Evolutionary conservation across 257 asterid genomes (phyloP), one percentile per base, ranked within the genome.

Genomic region (Marsdenia floribunda): DNA sequence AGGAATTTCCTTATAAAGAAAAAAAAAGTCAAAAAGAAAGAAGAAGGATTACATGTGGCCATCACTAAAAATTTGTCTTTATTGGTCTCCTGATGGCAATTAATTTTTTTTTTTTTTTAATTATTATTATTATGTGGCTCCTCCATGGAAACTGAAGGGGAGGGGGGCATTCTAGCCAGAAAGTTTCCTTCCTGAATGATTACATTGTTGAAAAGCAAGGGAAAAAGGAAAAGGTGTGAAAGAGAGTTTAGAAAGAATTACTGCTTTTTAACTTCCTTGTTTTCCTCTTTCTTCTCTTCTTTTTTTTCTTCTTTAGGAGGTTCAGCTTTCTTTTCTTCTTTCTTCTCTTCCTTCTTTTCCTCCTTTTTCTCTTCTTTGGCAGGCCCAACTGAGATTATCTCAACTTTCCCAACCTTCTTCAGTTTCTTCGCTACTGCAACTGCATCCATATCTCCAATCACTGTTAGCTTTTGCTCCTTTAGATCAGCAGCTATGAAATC

Each of bases 361-460:
- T 83, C 85, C 16, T 84, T 87, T 53, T 84, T 83, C 85, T 83
- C 90, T 61, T 85, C 91, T 70, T 87, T 86, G 1, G 97, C 97
- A 15, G 97, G 97, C 6, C 97, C 95, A 7, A 89, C 89, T 14
- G 91, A 89, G 58, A 91, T 6, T 37, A 91, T 85, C 57, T 91
- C 96, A 49, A 89, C 86, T 60, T 91, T 89, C 1, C 91, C 96
- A 11, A 89, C 90, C 64, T 85, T 91, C 85, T 86, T 85, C 80
- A 91, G 35, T 73, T 84, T 91, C 82, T 89, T 89, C 60, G 85
- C 89, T 18, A 91, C 82, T 9, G 91, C 93, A 3, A 89, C 92
- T 18, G 89, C 84, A 58, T 91, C 97, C 96, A 91, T 91, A 71
- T 83, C 89, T 14, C 97, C 96, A 15, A 89, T 81, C 72, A 91